Conservation (phyloP, 2,329 filamentous ascomycete species). For the Ophiostoma perfectum region DNA sequence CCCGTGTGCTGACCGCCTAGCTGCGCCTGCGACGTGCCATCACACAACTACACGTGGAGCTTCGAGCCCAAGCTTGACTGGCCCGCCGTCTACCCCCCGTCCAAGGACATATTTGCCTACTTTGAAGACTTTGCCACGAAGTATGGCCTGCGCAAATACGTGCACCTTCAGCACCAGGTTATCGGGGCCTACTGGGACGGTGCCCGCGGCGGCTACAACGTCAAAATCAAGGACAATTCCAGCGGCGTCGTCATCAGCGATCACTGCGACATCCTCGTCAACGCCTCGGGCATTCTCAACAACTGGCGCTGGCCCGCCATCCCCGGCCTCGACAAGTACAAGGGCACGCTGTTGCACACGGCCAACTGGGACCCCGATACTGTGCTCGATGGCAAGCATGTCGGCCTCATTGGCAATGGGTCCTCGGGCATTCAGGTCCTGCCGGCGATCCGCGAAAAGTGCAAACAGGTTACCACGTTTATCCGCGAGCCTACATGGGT, state of each 20-base stretch:
- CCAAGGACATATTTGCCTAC: slow-evolving; percentile 30
- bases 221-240: slow-evolving; percentile 32
- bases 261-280: slow-evolving; percentile 26
- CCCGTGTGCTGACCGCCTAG: slow-evolving; percentile 19
- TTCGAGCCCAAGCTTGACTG: slow-evolving; percentile 31
- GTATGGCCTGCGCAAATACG: slow-evolving; percentile 38
- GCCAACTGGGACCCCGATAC: slow-evolving; percentile 29
- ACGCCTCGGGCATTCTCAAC: slow-evolving; percentile 29
- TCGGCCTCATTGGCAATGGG: slow-evolving; percentile 34
- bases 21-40: slow-evolving; percentile 46
- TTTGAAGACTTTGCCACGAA: slow-evolving; percentile 33
- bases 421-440: slow-evolving; percentile 34
- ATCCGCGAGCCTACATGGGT: slow-evolving; percentile 27
- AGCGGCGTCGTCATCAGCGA: slow-evolving; percentile 27
- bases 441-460: slow-evolving; percentile 26
- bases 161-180: slow-evolving; percentile 42
- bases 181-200: slow-evolving; percentile 42
- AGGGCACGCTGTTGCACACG: slow-evolving; percentile 32
- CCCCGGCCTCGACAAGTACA: slow-evolving; percentile 34
- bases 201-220: slow-evolving; percentile 36
- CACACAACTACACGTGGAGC: slow-evolving; percentile 44
- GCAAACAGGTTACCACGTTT: slow-evolving; percentile 26
- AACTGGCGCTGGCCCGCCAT: slow-evolving; percentile 31
- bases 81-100: slow-evolving; percentile 31
- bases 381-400: slow-evolving; percentile 28